Evolutionary conservation across 495 filamentous ascomycete genomes (phyloP).

Genomic region (Lineolata rhizophorae): DNA sequence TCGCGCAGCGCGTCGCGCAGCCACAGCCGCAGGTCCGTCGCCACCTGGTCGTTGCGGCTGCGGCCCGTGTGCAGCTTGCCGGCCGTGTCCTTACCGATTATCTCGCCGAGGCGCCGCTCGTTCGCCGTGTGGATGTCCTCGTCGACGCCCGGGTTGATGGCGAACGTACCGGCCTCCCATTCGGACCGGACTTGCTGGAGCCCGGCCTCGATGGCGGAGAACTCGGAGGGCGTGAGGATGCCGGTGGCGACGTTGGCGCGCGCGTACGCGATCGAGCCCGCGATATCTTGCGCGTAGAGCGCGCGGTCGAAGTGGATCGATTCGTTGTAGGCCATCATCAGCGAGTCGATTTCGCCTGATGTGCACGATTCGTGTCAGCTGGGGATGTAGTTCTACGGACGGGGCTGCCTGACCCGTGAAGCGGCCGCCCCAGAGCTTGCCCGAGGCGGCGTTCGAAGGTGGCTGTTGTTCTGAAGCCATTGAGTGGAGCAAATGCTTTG

Average conservation of each 20-base stretch:
- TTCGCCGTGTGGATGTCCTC: conserved; percentile 87
- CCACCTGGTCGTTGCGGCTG: conserved; percentile 83
- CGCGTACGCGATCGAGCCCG: conserved; percentile 68
- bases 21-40: conserved; percentile 88
- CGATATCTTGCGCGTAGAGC: conserved; percentile 64
- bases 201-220: conserved; percentile 52
- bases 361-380: too few species aligned
- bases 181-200: conserved; percentile 51
- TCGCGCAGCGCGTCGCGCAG: conserved; percentile 52
- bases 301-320: conserved; percentile 67
- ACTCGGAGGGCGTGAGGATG: conserved; percentile 57
- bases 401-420: conserved; percentile 39
- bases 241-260: conserved; percentile 57
- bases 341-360: conserved; percentile 63
- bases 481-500: too few species aligned
- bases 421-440: conserved; percentile 65
- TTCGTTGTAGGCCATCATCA: conserved; percentile 80
- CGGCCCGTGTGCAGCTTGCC: conserved; percentile 90
- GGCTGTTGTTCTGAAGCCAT: too few species aligned
- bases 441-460: too few species aligned
- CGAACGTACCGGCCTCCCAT: conserved; percentile 42
- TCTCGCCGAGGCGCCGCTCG: conserved; percentile 71
- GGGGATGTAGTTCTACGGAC: conserved; percentile 11
- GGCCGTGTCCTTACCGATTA: conserved; percentile 67
- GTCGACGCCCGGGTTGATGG: conserved; percentile 37